These are phyloP conservation scores for Clarireedia monteithiana DNA, from an alignment of 2,329 filamentous ascomycete species.

Conservation along the genomic window DNA sequence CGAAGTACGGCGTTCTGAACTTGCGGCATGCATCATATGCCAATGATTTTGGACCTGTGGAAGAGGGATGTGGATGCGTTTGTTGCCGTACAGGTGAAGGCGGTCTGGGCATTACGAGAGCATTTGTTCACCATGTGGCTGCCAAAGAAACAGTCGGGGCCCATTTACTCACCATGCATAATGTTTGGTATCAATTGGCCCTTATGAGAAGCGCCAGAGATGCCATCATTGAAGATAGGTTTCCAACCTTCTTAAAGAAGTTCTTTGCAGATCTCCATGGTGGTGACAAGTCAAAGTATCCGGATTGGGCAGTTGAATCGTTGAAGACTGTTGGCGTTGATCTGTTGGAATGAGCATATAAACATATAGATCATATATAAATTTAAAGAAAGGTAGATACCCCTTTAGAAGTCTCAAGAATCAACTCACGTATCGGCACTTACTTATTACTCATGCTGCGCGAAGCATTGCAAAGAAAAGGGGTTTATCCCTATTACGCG, in stretches of 20 bases:
- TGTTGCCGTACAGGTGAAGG: constrained; percentile 65
- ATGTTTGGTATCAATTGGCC: constrained; percentile 84
- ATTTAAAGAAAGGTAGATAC: constrained; percentile 4
- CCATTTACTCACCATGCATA: constrained; percentile 80
- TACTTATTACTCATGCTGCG: neutral
- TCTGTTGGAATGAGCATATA: constrained; percentile 36
- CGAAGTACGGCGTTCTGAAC: constrained; percentile 72
- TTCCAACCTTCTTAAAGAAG: constrained; percentile 65
- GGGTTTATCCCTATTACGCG: neutral
- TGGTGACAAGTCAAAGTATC: constrained; percentile 56
- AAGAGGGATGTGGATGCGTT: constrained; percentile 72
- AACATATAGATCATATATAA: neutral
- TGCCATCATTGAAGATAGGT: constrained; percentile 74
- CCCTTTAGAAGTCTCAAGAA: neutral
- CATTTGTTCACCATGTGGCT: constrained; percentile 85
- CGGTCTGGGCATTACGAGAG: constrained; percentile 73
- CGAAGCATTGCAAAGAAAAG: neutral
- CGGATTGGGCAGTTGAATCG: constrained; percentile 77
- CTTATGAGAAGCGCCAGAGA: constrained; percentile 71
- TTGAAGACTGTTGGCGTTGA: constrained; percentile 74
- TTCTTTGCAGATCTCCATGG: constrained; percentile 74
- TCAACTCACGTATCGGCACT: neutral
- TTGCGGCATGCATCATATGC: constrained; percentile 69
- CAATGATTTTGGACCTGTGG: constrained; percentile 74
- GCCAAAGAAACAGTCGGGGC: constrained; percentile 94